Evolutionary conservation across 2,329 filamentous ascomycete species (phyloP), one percentile per base, ranked within the genome.

Genomic region (Elsinoe necatrix): DNA sequence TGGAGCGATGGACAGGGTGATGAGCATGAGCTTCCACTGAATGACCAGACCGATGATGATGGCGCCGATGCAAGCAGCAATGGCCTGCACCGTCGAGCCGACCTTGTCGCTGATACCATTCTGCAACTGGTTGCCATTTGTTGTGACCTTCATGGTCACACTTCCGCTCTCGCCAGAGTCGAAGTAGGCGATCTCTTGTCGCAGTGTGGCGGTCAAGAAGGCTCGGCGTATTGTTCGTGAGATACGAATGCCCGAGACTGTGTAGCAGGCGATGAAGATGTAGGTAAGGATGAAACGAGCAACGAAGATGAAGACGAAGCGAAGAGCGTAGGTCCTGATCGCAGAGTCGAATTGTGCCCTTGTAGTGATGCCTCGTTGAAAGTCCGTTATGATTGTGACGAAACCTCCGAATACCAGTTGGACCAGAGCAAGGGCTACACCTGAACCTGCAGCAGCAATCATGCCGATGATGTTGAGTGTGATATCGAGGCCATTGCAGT

Each of bases 221-320:
- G 82, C 75, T 25, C 84, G 73, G 27, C 85, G 69, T 52, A 68
- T 63, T 45, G 65, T 75, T 58, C 75, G 73, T 7, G 76, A 76
- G 7, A 76, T 75, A 8, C 75, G 71, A 57, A 76, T 75, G 2
- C 75, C 75, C 2, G 73, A 68, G 47, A 77, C 74, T 0, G 76
- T 78, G 27, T 79, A 64, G 20, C 60, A 59, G 1, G 67, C 60
- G 20, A 39, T 48, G 65, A n/a, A 57, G 59, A 83, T 71, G 60
- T 85, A 87, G 60, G 78, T 80, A 37, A 85, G 71, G 16, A 71
- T 64, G 61, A 85, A 83, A 55, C 83, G 81, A 21, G 72, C 83
- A 34, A 88, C 69, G 66, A 88, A 89, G 7, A 89, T 73, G 55
- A 80, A 79, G 55, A 87, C 77, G 63, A 88, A 81, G 66, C 83